Percentiles rank a stretch among this genome's conserved stretches.
phyloP scores from a whole-genome alignment of 148 eudicot species.

The Limonium bicolor region DNA sequence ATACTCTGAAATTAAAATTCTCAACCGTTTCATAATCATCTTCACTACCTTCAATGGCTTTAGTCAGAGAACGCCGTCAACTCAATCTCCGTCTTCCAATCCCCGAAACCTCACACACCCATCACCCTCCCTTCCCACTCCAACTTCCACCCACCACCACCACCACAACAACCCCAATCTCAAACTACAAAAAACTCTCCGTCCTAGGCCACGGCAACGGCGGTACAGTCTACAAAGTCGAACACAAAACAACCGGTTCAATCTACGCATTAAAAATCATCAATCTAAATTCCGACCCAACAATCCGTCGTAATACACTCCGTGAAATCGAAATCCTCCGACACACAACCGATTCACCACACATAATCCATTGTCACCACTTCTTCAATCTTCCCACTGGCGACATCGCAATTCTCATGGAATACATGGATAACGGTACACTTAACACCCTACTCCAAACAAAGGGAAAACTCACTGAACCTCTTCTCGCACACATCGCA shows the following conservation, averaged over 20 bases:
- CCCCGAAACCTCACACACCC: slow-evolving; percentile 28
- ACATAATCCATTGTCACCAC: slow-evolving; percentile 42
- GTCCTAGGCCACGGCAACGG: slow-evolving; percentile 81
- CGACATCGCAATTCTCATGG: slow-evolving; percentile 45
- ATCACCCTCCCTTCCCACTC: slow-evolving; percentile 30
- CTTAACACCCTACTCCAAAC: slow-evolving; percentile 26
- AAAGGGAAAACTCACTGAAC: slow-evolving; percentile 21
- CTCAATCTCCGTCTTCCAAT: slow-evolving; percentile 49
- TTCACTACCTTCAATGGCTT: too few species aligned
- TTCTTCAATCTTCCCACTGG: slow-evolving; percentile 27
- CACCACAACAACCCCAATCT: slow-evolving; percentile 9
- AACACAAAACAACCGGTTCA: slow-evolving; percentile 28
- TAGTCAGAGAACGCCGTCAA: slow-evolving; percentile 40
- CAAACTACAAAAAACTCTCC: slow-evolving; percentile 39
- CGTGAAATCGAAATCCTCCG: slow-evolving; percentile 76
- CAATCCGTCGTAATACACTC: slow-evolving; percentile 35
- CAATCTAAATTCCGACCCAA: slow-evolving; percentile 28
- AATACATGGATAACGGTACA: slow-evolving; percentile 72
- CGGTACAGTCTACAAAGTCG: slow-evolving; percentile 78
- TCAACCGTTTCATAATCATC: too few species aligned
- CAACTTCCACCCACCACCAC: slow-evolving; percentile 8
- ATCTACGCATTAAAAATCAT: slow-evolving; percentile 51
- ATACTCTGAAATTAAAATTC: too few species aligned
- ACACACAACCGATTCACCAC: slow-evolving; percentile 61
- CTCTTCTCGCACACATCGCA: slow-evolving; percentile 22